Base-by-base conservation (phyloP, 148 eudicot genomes). In the Fagopyrum esculentum region DNA sequence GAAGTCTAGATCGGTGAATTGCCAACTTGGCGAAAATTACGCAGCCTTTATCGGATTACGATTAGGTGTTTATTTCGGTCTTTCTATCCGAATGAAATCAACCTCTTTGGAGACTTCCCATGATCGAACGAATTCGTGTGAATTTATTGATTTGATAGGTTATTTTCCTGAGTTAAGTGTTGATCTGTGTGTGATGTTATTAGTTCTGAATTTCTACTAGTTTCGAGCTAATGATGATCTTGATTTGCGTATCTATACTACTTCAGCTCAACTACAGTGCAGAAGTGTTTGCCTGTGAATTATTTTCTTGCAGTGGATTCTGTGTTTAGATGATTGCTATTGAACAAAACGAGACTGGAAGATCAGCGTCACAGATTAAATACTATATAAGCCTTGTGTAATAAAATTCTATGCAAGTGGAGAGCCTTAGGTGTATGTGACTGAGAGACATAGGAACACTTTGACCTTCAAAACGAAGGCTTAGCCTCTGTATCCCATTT, bases 51-150 rank as follows among this genome's bases (percentile, higher is more conserved):
- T 2, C 11, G 69, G 69, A 63, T 30, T 30, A 30, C 46, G 71
- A 66, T 66, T 66, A 66, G 71, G 71, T 45, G 15, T 43, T 66
- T 1, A 5, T 66, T 66, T 66, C 46, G 71, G 71, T 45, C 47
- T 66, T 66, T 66, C 15, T 66, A 43, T 2, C 46, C 46, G 19
- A 66, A 43, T n/a, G 46, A 43, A 35, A 40, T 66, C 71, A 66
- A 19, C 43, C 47, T 66, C 71, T 1, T 66, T 40, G 71, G 71
- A 40, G 47, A 66, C 44, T 11, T 63, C 16, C 45, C 1, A 30
- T 63, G 6, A 12, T 63, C 45, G 45, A 29, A 59, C 66, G 66
- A 59, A 59, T 8, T 59, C 35, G 6, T 59, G 66, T 59, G 30
- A 19, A 9, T 29, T 29, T 29, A 26, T 63, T 63, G 15, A 63